Percentiles rank a stretch among this genome's conserved stretches.
Conservation (phyloP, 2,329 filamentous ascomycete species). For the Calonectria hawksworthii region DNA sequence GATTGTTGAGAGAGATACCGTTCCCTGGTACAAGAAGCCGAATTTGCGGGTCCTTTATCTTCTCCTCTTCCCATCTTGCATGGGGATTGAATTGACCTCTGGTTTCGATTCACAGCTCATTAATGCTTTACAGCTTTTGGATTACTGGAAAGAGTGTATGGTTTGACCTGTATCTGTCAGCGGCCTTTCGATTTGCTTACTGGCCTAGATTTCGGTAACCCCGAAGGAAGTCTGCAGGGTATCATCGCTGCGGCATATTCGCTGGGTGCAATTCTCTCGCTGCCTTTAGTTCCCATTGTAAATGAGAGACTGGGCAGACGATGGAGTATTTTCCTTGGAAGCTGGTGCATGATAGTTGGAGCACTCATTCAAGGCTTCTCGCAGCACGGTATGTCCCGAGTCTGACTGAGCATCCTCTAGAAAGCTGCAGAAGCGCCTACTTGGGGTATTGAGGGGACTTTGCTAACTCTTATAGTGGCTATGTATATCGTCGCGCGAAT, state of each 20-base stretch:
- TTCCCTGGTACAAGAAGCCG: constrained; percentile 67
- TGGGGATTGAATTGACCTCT: constrained; percentile 70
- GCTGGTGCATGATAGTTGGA: constrained; percentile 66
- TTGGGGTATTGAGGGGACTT: not conserved
- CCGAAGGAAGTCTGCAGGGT: constrained; percentile 55
- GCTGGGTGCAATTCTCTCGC: constrained; percentile 69
- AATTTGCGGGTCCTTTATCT: constrained; percentile 67
- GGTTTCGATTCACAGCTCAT: constrained; percentile 61
- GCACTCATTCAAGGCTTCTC: constrained; percentile 68
- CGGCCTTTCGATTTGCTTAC: not conserved
- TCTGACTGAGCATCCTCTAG: not conserved
- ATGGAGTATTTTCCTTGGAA: constrained; percentile 70
- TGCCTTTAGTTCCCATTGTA: constrained; percentile 69
- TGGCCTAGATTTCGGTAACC: constrained; percentile 2
- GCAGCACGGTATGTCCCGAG: constrained; percentile 55
- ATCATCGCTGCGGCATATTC: constrained; percentile 72
- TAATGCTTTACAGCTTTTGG: constrained; percentile 17
- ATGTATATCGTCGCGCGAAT: constrained; percentile 74
- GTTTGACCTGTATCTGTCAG: not conserved
- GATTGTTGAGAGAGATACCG: constrained; percentile 49
- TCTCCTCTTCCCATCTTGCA: constrained; percentile 65
- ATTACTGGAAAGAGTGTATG: constrained; percentile 18
- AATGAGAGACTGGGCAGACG: constrained; percentile 69
- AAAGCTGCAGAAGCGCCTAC: not conserved
- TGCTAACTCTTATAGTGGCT: constrained; percentile 50